A percentile compares a stretch with the other conserved stretches of the same genome.
Evolutionary conservation across 2,329 filamentous ascomycete species (phyloP).

Genomic region (Whalleya microplaca): DNA sequence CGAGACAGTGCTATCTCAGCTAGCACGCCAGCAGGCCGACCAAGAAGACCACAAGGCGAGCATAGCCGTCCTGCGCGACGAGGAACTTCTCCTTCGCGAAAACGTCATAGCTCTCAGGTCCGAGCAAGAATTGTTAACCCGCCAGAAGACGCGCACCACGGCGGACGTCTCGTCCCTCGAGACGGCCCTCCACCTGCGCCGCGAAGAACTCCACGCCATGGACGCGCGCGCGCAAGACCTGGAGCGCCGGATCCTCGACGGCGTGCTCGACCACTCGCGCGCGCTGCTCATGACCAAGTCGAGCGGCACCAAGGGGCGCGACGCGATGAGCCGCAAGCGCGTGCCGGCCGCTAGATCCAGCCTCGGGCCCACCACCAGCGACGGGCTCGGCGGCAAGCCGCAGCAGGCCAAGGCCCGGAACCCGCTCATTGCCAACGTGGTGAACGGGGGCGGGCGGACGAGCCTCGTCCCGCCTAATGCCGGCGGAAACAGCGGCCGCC

Average conservation of each 20-base stretch:
- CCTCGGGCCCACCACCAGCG: slow-evolving; percentile 43
- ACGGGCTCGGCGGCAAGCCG: slow-evolving; percentile 29
- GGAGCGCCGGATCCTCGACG: slow-evolving; percentile 90
- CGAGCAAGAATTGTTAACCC: slow-evolving; percentile 75
- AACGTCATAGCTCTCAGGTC: slow-evolving; percentile 61
- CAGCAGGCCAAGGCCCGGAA: slow-evolving; percentile 32
- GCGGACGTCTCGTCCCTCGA: slow-evolving; percentile 91
- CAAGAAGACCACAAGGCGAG: slow-evolving; percentile 64
- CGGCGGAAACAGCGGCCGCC: slow-evolving; percentile 60
- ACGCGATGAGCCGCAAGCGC: slow-evolving; percentile 64
- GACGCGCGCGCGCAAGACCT: slow-evolving; percentile 85
- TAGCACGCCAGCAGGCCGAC: slow-evolving; percentile 42
- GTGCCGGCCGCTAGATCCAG: slow-evolving; percentile 44
- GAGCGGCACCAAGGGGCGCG: slow-evolving; percentile 48
- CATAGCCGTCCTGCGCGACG: slow-evolving; percentile 52
- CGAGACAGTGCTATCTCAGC: not conserved
- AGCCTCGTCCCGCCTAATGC: slow-evolving; percentile 48
- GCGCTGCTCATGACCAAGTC: slow-evolving; percentile 80
- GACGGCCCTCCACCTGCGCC: slow-evolving; percentile 84
- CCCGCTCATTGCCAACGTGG: slow-evolving; percentile 54
- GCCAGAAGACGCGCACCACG: slow-evolving; percentile 78
- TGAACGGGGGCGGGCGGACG: slow-evolving; percentile 54
- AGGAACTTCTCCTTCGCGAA: slow-evolving; percentile 57
- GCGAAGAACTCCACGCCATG: slow-evolving; percentile 90
- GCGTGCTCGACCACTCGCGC: slow-evolving; percentile 94